Evolutionary conservation across 805 yeast genomes (phyloP), one percentile per base, ranked within the genome.

Genomic region (Sugiyamaella lignohabitans): DNA sequence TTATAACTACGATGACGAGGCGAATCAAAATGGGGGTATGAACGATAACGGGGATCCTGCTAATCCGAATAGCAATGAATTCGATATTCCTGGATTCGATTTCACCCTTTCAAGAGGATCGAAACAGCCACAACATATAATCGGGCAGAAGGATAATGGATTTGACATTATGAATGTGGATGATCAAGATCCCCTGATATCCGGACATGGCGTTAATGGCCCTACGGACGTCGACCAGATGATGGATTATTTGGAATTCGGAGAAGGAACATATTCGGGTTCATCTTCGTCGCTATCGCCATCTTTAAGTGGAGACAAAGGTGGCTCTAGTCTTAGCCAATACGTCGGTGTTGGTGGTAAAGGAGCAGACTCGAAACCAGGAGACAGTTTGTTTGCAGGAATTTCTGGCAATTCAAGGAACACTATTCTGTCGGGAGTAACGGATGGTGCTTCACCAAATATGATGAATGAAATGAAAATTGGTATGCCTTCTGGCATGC

Each of bases 191-290:
- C n/a, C n/a, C n/a, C n/a, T n/a, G n/a, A n/a, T n/a, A n/a, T n/a
- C n/a, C n/a, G n/a, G n/a, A n/a, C n/a, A n/a, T n/a, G n/a, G n/a
- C n/a, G 6, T 2, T 27, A 27, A 8, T 27, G 14, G 32, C 14
- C 8, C 11, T 8, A 27, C 8, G 8, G 49, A 35, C 20, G 46
- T 30, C 30, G 42, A 27, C 22, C 35, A 40, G 4, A 46, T 46
- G 49, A 46, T 46, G 49, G 42, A 46, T 17, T 46, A 32, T 22
- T n/a, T 46, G 23, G 45, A 45, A 3, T 45, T 45, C 19, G 48
- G 42, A 19, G 29, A 23, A 5, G 30, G 23, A n/a, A 18, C 16
- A 3, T 21, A 39, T n/a, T 21, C 42, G 11, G 42, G 24, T 23
- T 20, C 42, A 11, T 27, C 42, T 11, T 22, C 42, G 8, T 21